Evolutionary conservation across 805 yeast species (phyloP), one percentile per base, ranked within the genome.

Genomic region (Groenewaldozyma salmanticensis): DNA sequence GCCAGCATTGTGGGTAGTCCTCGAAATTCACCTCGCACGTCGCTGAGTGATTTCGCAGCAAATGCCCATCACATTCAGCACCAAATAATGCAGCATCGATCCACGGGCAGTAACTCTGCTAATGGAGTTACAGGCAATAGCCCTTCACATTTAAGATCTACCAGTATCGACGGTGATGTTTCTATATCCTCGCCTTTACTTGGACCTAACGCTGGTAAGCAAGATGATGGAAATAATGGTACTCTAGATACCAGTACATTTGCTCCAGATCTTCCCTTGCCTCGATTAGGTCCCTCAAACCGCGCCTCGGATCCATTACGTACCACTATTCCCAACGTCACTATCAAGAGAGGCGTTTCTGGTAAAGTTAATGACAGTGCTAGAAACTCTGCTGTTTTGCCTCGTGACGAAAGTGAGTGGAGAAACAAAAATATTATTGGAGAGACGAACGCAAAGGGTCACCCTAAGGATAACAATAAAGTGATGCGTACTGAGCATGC

Each of bases 231-330:
- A 20, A 24, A 24, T 24, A 24, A 13, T 24, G 13, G 29, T 24
- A 13, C 13, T 24, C n/a, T n/a, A n/a, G 34, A 40, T 24, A 15
- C 31, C 5, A 19, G n/a, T 22, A 36, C 31, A 19, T 15, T 18
- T 1, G 5, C 39, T 20, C 24, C 21, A 22, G 41, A 36, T 24
- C 22, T 31, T 17, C 42, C 46, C 18, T 40, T 37, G 31, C 51
- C 50, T 21, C 55, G 49, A 34, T 44, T 70, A 43, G 75, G 71
- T 44, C 81, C 82, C 3, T 71, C 72, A 35, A 81, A 81, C 55
- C 74, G 74, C 16, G 90, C 90, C 2, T 62, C 74, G 17, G 79
- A 81, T 51, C 90, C 90, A 3, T 61, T 73, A 40, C 72, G 68
- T 40, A 79, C 85, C 1, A 67, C 66, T 34, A 79, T 77, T 52